Evolutionary conservation across 2,329 filamentous ascomycete genomes (phyloP).

Genomic region (Knufia fluminis): DNA sequence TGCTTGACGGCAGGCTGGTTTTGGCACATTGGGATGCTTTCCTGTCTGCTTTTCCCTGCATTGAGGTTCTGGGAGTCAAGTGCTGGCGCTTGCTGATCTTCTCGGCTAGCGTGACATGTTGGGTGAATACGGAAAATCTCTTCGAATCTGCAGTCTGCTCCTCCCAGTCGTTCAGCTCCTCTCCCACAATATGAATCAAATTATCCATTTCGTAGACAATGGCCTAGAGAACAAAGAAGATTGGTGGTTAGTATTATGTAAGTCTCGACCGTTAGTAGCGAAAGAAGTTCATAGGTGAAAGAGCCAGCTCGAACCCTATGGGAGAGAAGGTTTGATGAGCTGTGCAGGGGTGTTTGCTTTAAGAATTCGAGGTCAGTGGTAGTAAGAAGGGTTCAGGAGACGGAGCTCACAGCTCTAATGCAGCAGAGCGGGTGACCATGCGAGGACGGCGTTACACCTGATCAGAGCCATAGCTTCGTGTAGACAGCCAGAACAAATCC

Average conservation of each 20-base stretch:
- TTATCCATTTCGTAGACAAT: background rate
- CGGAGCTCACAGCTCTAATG: background rate
- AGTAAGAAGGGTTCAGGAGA: background rate
- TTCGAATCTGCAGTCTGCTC: constrained; percentile 1
- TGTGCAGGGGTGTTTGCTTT: background rate
- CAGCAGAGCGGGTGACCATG: background rate
- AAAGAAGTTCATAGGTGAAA: background rate
- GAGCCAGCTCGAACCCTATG: background rate
- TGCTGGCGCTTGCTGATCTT: constrained; percentile 24
- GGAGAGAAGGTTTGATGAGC: background rate
- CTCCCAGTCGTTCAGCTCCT: constrained; percentile 7
- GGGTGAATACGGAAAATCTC: constrained; percentile 53
- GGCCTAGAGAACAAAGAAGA: background rate
- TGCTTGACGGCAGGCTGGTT: background rate
- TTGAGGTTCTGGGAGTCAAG: constrained; percentile 28
- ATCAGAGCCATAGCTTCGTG: background rate
- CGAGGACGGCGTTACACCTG: background rate
- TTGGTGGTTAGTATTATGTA: background rate
- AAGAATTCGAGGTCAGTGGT: background rate
- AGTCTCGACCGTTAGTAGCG: background rate
- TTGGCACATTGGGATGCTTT: background rate
- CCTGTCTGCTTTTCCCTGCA: background rate
- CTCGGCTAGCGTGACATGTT: constrained; percentile 31
- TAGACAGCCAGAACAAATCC: background rate
- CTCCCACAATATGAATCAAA: constrained; percentile 2